phyloP scores from a whole-genome alignment of 345 rosid genomes.

The Linum trigynum region DNA sequence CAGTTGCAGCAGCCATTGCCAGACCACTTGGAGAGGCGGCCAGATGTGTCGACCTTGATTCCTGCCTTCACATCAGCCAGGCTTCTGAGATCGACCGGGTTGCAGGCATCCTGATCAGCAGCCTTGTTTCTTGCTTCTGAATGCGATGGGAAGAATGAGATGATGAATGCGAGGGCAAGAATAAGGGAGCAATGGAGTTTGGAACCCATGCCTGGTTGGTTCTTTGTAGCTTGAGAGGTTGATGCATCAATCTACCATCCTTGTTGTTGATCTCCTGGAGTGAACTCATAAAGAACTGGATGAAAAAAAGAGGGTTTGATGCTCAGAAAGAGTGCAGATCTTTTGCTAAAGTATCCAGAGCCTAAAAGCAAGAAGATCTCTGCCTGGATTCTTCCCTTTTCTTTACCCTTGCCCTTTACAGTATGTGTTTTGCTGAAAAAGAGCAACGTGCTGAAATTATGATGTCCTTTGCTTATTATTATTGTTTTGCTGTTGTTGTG shows the following conservation, averaged over 20 bases:
- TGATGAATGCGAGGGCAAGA: constrained; percentile 15
- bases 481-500: no score
- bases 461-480: constrained; percentile 14
- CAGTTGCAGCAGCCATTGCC: constrained; percentile 38
- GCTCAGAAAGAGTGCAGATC: not conserved
- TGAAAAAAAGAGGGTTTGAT: constrained; percentile 6
- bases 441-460: constrained; percentile 24
- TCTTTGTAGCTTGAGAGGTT: no score
- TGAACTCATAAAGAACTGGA: not conserved
- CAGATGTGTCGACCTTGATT: constrained; percentile 34
- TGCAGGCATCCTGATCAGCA: constrained; percentile 21
- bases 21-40: constrained; percentile 35
- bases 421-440: constrained; percentile 27
- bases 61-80: constrained; percentile 32
- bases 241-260: no score
- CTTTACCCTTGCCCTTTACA: constrained; percentile 15
- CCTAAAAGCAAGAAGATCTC: constrained; percentile 4
- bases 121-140: constrained; percentile 9
- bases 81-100: constrained; percentile 32
- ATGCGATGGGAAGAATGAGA: not conserved
- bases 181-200: constrained; percentile 10
- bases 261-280: no score
- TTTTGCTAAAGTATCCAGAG: not conserved
- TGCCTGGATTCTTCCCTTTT: constrained; percentile 10
- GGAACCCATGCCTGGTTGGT: constrained; percentile 16